Conservation (phyloP, 2,329 filamentous ascomycete genomes). For the Bretziella fagacearum region DNA sequence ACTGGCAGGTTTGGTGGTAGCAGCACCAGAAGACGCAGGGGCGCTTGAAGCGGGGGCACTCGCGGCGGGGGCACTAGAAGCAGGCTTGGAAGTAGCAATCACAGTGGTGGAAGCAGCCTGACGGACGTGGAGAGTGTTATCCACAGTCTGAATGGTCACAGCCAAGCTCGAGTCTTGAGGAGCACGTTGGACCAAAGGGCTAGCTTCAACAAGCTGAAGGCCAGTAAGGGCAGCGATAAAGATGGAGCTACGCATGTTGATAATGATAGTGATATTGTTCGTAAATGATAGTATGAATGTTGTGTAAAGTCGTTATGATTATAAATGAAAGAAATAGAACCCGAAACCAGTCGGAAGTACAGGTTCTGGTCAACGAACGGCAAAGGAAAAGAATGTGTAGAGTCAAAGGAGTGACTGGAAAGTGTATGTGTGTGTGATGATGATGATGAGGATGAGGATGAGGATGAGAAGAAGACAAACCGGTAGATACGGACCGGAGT, state of each 20-base stretch:
- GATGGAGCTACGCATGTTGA: slow-evolving; percentile 1
- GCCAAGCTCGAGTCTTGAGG: neutral
- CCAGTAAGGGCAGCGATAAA: slow-evolving; percentile 7
- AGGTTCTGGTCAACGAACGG: too few species aligned
- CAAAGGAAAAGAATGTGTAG: too few species aligned
- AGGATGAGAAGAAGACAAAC: too few species aligned
- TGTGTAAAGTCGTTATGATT: neutral
- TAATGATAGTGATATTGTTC: neutral
- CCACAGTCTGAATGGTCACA: neutral
- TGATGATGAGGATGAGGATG: too few species aligned
- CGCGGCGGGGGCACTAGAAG: neutral
- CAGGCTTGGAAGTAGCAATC: neutral
- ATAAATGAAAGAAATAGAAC: neutral
- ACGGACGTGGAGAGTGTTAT: neutral
- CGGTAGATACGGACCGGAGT: too few species aligned
- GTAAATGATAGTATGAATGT: neutral
- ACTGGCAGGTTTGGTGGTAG: neutral
- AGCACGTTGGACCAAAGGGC: slow-evolving; percentile 1
- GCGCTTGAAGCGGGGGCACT: neutral
- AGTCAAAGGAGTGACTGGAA: too few species aligned
- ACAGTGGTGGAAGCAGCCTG: neutral
- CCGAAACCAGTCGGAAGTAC: slow-evolving; percentile 3
- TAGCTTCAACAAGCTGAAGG: neutral
- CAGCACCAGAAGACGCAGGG: neutral
- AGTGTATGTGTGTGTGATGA: too few species aligned